Conservation (phyloP, 805 yeast species). For the Candida vartiovaarae region DNA sequence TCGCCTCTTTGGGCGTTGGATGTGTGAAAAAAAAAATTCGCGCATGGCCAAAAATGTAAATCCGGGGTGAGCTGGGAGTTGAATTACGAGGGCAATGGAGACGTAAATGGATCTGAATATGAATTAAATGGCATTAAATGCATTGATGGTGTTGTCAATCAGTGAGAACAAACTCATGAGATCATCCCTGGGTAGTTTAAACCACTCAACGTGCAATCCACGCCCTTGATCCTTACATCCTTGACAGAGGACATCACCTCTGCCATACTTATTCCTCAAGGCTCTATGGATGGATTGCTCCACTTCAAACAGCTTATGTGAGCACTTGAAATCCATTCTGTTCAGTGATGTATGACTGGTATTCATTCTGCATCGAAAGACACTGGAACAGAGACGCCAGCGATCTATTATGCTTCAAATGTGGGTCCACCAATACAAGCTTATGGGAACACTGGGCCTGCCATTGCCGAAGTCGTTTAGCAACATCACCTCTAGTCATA, state of each 20-base stretch:
- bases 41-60: neutral
- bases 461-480: slow-evolving; percentile 19
- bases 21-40: slow-evolving; percentile 1
- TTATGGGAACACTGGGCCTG: slow-evolving; percentile 20
- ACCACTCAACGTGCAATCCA: slow-evolving; percentile 23
- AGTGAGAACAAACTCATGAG: slow-evolving; percentile 7
- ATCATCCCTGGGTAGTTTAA: slow-evolving; percentile 15
- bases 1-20: neutral
- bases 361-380: slow-evolving; percentile 2
- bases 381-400: slow-evolving; percentile 3
- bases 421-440: slow-evolving; percentile 12
- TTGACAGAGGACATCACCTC: slow-evolving; percentile 20
- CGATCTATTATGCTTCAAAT: neutral
- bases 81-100: neutral
- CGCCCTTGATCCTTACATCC: slow-evolving; percentile 14
- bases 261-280: slow-evolving; percentile 12
- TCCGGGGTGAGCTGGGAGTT: neutral
- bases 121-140: neutral
- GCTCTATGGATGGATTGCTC: slow-evolving; percentile 17
- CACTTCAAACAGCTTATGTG: slow-evolving; percentile 4
- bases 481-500: slow-evolving; percentile 16
- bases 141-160: slow-evolving; percentile 8
- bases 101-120: neutral
- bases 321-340: slow-evolving; percentile 14
- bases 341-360: slow-evolving; percentile 2